Base-by-base conservation (phyloP, 2,329 filamentous ascomycete genomes). In the Chaetothyriales sp. region DNA sequence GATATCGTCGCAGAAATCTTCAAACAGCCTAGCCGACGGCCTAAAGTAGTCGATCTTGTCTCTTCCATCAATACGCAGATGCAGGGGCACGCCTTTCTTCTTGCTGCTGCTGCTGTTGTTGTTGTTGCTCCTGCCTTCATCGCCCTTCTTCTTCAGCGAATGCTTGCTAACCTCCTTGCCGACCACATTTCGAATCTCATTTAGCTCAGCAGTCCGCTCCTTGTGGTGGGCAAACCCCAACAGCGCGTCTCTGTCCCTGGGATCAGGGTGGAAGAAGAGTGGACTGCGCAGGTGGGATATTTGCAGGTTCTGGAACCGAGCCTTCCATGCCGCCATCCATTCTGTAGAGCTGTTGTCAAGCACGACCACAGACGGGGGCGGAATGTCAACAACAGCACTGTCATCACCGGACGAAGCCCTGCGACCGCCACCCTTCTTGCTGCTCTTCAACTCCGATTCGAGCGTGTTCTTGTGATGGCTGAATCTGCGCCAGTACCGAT, bases 211-310 rank as follows among this genome's bases (percentile, higher is more conserved):
- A 52, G 79, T 74, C n/a, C 79, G 68, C 0, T 74, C 73, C 18
- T 75, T 70, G 51, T 76, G 73, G 59, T 84, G 79, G 0, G 83
- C 75, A 65, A 81, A 84, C 1, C 79, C 81, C 19, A 89, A 67
- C 59, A 90, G 67, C 0, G 81, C 81, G 66, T 90, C 85, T 1
- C 84, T 73, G 64, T 90, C 84, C 1, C 76, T 72, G 0, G 85
- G 85, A 60, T 90, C 84, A 12, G 86, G 73, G 61, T 92, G 85
- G 69, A 87, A 90, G 60, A 89, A 84, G 81, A 90, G 84, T 0
- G 84, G 85, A 57, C 83, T 88, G 15, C 85, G 74, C 42, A 92
- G 68, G 59, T 88, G 78, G 1, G 75, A 72, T 46, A 90, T 90
- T 47, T 80, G 75, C 44, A 86, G 78, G 2, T 75, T 76, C 28